A percentile compares a stretch with the other conserved stretches of the same genome.
phyloP scores from a whole-genome alignment of 345 rosid species.

The Corymbia maculata region DNA sequence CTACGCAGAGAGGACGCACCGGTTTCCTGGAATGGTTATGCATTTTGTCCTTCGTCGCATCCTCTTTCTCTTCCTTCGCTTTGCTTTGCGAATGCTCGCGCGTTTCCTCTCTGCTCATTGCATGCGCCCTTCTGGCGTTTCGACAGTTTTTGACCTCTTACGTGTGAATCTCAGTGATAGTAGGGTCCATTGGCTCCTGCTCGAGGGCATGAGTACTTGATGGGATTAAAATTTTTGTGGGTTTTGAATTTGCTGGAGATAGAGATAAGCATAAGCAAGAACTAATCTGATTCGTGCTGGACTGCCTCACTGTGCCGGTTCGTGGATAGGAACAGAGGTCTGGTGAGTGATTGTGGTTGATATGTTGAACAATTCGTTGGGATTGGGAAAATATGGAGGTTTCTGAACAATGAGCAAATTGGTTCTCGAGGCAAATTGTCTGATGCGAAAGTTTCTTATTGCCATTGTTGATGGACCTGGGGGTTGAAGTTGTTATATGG shows the following conservation, averaged over 20 bases:
- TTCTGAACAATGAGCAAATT: background rate
- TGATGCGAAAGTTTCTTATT: background rate
- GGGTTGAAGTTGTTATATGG: background rate
- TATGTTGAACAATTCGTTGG: background rate
- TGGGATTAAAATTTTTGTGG: background rate
- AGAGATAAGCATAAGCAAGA: background rate
- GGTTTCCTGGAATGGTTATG: constrained; percentile 69
- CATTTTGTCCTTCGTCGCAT: background rate
- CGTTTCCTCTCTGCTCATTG: background rate
- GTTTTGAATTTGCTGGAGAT: background rate
- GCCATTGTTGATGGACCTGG: background rate
- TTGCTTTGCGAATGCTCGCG: background rate
- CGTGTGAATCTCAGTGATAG: background rate
- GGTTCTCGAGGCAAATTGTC: background rate
- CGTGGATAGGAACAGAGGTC: background rate
- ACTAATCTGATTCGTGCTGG: fast-evolving
- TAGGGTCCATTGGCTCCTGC: background rate
- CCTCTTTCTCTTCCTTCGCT: background rate
- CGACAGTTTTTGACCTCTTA: background rate
- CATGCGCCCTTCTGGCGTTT: background rate
- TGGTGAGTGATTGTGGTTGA: background rate
- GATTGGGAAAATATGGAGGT: background rate
- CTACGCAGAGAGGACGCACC: constrained; percentile 77
- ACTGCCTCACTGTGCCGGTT: background rate
- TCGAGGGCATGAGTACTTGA: background rate